Base-by-base conservation (phyloP, 345 rosid species). In the Garcia nutans region DNA sequence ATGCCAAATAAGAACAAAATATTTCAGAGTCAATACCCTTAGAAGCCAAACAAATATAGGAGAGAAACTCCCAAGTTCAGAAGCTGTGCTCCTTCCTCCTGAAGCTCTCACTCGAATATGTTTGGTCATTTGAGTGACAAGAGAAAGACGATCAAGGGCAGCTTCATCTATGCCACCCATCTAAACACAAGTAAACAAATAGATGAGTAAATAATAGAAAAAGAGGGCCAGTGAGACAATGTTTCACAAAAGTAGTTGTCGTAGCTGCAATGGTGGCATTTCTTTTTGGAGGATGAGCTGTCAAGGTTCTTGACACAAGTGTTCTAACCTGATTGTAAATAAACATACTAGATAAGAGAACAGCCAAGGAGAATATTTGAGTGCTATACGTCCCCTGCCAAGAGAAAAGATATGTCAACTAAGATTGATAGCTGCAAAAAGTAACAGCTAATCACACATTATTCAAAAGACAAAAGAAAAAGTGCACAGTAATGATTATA, bases 81-180 rank as follows among this genome's bases (percentile, higher is more conserved):
- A 91, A 65, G 92, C 92, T 56, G 91, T 79, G 73, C 77, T 88
- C 52, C 82, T 89, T 82, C 97, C 97, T 58, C 92, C 92, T 75
- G 95, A 88, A 59, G 99, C 97, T 85, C 91, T 92, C 6, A 96
- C 95, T 60, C 97, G 93, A 83, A 96, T 93, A 84, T 96, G 97
- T 76, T 96, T 93, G 33, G 97, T 96, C 97, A 93, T 90, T 85
- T 93, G 91, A 78, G 99, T 96, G 75, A 96, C 98, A 80, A 93
- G 97, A 68, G 97, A 96, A 16, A 96, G 98, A 22, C 92, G 95
- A 86, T 93, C 97, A 24, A 93, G 89, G 52, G 99, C 89, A 81
- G 99, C 88, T 87, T 92, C 99, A 79, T 93, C 99, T 74, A 96
- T 93, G 65, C 97, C 97, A 75, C 97, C 97, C 98, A 96, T 93